Base-by-base conservation (phyloP, 2,329 filamentous ascomycete genomes). In the Pseudogymnoascus sp. region DNA sequence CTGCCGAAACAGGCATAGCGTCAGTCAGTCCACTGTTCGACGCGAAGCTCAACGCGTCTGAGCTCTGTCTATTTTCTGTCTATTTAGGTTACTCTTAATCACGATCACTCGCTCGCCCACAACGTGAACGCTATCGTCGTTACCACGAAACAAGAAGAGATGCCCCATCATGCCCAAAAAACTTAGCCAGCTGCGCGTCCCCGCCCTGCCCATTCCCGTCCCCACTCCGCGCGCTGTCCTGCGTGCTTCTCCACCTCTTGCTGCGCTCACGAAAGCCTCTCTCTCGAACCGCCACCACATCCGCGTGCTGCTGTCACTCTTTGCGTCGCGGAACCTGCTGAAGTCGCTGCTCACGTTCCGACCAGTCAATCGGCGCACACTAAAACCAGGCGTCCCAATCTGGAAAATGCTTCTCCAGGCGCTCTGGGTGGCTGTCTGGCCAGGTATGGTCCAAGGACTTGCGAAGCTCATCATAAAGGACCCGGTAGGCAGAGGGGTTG, bases 401-500 rank as follows among this genome's bases (percentile, higher is more conserved):
- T 59, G 57, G 57, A 59, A 59, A 40, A 59, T 59, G 57, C 36
- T 59, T 36, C 57, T 59, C 33, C 33, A 59, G 57, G 33, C 33
- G 36, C 33, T 59, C 57, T 59, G 57, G 57, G 21, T 59, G 33
- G 57, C 57, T 59, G 36, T 65, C 74, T 8, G 71, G 69, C 72
- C 75, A 79, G 50, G 78, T 75, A 33, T 75, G 70, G 2, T 76
- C 77, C 60, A 85, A 76, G 61, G 82, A 77, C n/a, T 76, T 74
- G 65, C 71, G 66, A 29, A 85, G 71, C 37, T 76, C 67, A 8
- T 79, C 74, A 66, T 76, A 84, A 59, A 86, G 77, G 58, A 84
- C 72, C 57, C 68, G 75, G 67, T 86, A 86, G 1, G 77, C 78
- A 61, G 79, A 74, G 33, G 79, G 78, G 62, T 76, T 80, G 73